Percentiles rank a stretch among this genome's conserved stretches.
phyloP scores from a whole-genome alignment of 1,284 basidiomycete genomes.

The Ustilago xerochloae region DNA sequence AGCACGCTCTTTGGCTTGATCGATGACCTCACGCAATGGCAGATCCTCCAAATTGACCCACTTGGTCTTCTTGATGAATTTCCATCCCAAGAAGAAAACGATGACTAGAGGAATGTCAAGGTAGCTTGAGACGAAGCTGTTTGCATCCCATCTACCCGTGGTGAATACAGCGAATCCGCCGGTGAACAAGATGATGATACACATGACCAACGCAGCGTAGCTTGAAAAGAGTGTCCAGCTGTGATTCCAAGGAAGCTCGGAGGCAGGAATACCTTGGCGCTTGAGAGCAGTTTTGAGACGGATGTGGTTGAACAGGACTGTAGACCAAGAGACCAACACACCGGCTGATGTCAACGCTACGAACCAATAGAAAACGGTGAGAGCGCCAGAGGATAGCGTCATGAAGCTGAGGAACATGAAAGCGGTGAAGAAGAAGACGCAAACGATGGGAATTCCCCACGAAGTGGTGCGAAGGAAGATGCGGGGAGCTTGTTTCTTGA shows the following conservation, averaged over 20 bases:
- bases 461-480: slow-evolving; percentile 78
- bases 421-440: slow-evolving; percentile 76
- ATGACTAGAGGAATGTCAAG: slow-evolving; percentile 80
- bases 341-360: slow-evolving; percentile 76
- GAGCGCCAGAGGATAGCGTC: slow-evolving; percentile 67
- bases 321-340: slow-evolving; percentile 84
- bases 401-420: slow-evolving; percentile 79
- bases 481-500: slow-evolving; percentile 79
- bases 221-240: slow-evolving; percentile 62
- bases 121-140: slow-evolving; percentile 85
- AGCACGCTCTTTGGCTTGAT: slow-evolving; percentile 18
- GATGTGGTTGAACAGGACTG: slow-evolving; percentile 79
- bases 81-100: slow-evolving; percentile 73
- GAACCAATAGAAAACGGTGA: slow-evolving; percentile 73
- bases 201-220: slow-evolving; percentile 36
- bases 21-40: slow-evolving; percentile 24
- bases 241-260: slow-evolving; percentile 68
- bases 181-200: slow-evolving; percentile 50
- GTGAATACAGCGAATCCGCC: slow-evolving; percentile 69
- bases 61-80: slow-evolving; percentile 41
- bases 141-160: slow-evolving; percentile 43
- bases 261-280: slow-evolving; percentile 74
- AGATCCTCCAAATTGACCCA: slow-evolving; percentile 31
- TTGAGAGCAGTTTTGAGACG: slow-evolving; percentile 77
- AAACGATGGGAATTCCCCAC: slow-evolving; percentile 79